A percentile compares a stretch with the other conserved stretches of the same genome.
phyloP scores from a whole-genome alignment of 2,329 filamentous ascomycete genomes.

The Dryadomyces quercivorus region DNA sequence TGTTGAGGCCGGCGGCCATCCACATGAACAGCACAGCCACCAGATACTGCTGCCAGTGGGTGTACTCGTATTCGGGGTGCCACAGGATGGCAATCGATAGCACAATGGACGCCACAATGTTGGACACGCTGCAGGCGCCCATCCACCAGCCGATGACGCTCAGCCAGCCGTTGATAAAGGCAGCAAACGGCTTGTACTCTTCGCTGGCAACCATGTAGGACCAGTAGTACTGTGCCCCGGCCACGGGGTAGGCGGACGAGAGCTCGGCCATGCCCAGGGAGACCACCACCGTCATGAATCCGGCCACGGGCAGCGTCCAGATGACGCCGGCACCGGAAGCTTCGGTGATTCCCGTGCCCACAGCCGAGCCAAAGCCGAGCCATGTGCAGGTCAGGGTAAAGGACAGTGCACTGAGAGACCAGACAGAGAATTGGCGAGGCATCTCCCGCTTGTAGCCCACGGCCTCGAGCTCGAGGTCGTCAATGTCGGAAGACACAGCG shows the following conservation, averaged over 20 bases:
- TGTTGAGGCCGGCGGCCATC: slow-evolving; percentile 6
- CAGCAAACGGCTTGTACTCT: slow-evolving; percentile 14
- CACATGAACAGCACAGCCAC: slow-evolving; percentile 5
- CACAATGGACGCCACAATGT: slow-evolving; percentile 9
- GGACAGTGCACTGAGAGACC: slow-evolving; percentile 16
- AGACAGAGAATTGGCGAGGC: slow-evolving; percentile 19
- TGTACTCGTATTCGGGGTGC: slow-evolving; percentile 4
- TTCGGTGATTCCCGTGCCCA: slow-evolving; percentile 18
- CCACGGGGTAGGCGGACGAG: slow-evolving; percentile 19
- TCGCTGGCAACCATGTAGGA: slow-evolving; percentile 16
- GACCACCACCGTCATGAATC: slow-evolving; percentile 16
- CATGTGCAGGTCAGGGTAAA: slow-evolving; percentile 20
- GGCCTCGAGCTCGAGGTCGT: slow-evolving; percentile 19
- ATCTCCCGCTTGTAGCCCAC: slow-evolving; percentile 19
- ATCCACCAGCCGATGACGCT: slow-evolving; percentile 9
- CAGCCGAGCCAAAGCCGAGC: slow-evolving; percentile 18
- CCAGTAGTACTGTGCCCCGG: slow-evolving; percentile 30
- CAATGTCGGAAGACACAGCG: slow-evolving; percentile 4
- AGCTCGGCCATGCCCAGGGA: slow-evolving; percentile 15
- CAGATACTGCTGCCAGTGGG: slow-evolving; percentile 7
- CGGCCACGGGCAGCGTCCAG: slow-evolving; percentile 16
- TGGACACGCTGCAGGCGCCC: slow-evolving; percentile 7
- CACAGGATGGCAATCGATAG: slow-evolving; percentile 6
- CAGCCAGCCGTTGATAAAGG: slow-evolving; percentile 12
- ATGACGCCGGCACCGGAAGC: slow-evolving; percentile 15